A percentile compares a stretch with the other conserved stretches of the same genome.
Conservation (phyloP, 495 filamentous ascomycete genomes). For the Trichocladium antarcticum region DNA sequence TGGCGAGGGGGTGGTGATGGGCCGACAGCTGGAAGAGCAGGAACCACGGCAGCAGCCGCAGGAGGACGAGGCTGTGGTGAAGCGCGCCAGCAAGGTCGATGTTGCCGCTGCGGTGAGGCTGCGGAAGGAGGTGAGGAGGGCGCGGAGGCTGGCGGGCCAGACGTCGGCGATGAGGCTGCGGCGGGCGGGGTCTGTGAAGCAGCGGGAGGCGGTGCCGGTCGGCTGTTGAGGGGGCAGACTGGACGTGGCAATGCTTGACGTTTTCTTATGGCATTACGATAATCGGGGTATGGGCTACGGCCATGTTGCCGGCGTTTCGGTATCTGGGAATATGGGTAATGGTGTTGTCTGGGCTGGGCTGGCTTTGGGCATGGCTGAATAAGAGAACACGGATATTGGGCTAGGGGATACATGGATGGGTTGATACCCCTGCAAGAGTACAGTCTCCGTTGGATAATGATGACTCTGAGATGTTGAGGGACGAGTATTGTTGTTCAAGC, state of each 20-base stretch:
- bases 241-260: not conserved
- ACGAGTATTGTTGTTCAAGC: not conserved
- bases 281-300: not conserved
- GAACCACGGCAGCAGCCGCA: not conserved
- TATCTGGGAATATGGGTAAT: not conserved
- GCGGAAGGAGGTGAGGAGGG: conserved; percentile 25
- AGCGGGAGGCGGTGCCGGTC: not conserved
- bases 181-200: not conserved
- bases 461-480: not conserved
- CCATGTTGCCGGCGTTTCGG: not conserved
- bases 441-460: not conserved
- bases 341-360: not conserved
- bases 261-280: too few species aligned
- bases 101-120: conserved; percentile 19
- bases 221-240: not conserved
- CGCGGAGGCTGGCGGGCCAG: conserved; percentile 3
- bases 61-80: conserved; percentile 10
- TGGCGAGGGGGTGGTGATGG: not conserved
- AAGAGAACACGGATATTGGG: not conserved
- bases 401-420: not conserved
- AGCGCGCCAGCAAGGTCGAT: conserved; percentile 18
- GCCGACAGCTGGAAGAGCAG: not conserved
- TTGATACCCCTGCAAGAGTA: conserved; percentile 4
- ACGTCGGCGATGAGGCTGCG: not conserved
- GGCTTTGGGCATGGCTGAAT: not conserved